These are phyloP conservation scores for Rasamsonia emersonii DNA, from an alignment of 2,329 filamentous ascomycete genomes.

Conservation along the genomic window DNA sequence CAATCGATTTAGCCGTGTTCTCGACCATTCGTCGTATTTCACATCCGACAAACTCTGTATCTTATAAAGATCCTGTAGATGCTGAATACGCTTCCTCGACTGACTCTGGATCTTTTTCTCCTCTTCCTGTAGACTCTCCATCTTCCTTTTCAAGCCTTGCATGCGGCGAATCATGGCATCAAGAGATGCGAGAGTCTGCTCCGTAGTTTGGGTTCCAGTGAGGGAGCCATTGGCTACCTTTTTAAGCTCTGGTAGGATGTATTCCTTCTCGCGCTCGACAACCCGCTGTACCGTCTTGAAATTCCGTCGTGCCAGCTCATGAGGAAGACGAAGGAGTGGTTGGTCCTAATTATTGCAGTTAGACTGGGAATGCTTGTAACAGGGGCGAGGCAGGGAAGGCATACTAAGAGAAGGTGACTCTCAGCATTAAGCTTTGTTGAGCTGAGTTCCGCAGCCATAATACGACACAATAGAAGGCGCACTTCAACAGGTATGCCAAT, in stretches of 20 bases:
- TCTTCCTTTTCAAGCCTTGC: slow-evolving; percentile 80
- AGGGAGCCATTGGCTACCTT: slow-evolving; percentile 54
- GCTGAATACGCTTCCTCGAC: slow-evolving; percentile 65
- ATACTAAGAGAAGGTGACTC: slow-evolving; percentile 42
- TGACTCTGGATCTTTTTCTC: slow-evolving; percentile 69
- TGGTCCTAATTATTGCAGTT: slow-evolving; percentile 58
- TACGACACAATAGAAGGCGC: too few species aligned
- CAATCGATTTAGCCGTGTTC: slow-evolving; percentile 69
- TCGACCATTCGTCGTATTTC: slow-evolving; percentile 86
- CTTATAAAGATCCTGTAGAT: slow-evolving; percentile 71
- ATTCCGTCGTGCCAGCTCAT: slow-evolving; percentile 88
- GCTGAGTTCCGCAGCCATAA: slow-evolving; percentile 36
- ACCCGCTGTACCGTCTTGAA: slow-evolving; percentile 63
- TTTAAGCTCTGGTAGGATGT: slow-evolving; percentile 41
- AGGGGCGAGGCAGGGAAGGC: slow-evolving; percentile 7
- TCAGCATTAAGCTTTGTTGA: slow-evolving; percentile 42
- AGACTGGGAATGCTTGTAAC: slow-evolving; percentile 7
- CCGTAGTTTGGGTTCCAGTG: slow-evolving; percentile 52
- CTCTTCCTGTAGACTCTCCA: slow-evolving; percentile 67
- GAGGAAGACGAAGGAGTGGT: slow-evolving; percentile 82
- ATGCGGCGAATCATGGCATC: slow-evolving; percentile 80
- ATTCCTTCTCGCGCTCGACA: slow-evolving; percentile 40
- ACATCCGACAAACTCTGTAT: slow-evolving; percentile 81
- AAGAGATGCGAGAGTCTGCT: slow-evolving; percentile 68
- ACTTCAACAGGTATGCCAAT: too few species aligned